Conservation (phyloP, 2,329 filamentous ascomycete genomes). For the Sordariomycetes sp. region DNA sequence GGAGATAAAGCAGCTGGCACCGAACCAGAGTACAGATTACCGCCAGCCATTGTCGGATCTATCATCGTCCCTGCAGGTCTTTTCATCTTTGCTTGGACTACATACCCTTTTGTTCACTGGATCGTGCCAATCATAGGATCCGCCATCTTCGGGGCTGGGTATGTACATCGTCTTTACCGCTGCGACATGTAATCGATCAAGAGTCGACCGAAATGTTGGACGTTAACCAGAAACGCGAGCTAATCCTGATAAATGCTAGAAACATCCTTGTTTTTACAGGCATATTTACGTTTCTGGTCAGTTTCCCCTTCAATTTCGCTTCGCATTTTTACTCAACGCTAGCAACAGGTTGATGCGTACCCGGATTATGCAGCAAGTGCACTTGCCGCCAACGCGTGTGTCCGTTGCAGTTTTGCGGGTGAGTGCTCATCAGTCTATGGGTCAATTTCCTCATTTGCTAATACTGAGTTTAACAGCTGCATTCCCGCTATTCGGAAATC, state of each 20-base stretch:
- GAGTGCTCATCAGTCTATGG: slow-evolving; percentile 13
- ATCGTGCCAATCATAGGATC: slow-evolving; percentile 64
- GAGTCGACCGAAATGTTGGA: background rate
- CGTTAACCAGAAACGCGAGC: background rate
- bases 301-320: slow-evolving; percentile 11
- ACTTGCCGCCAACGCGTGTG: slow-evolving; percentile 72
- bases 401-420: slow-evolving; percentile 63
- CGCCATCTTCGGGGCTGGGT: slow-evolving; percentile 57
- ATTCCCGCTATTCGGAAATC: slow-evolving; percentile 62
- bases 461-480: slow-evolving; percentile 34
- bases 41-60: slow-evolving; percentile 61
- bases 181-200: background rate
- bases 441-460: background rate
- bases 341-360: slow-evolving; percentile 54
- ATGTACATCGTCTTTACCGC: slow-evolving; percentile 20
- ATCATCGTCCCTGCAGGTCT: slow-evolving; percentile 67
- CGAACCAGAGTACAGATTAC: slow-evolving; percentile 80
- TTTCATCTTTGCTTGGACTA: slow-evolving; percentile 84
- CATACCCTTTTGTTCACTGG: slow-evolving; percentile 62
- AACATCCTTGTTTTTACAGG: slow-evolving; percentile 69
- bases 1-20: slow-evolving; percentile 34
- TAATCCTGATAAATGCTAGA: slow-evolving; percentile 23
- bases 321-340: background rate
- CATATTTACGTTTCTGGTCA: slow-evolving; percentile 61
- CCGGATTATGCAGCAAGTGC: slow-evolving; percentile 63